Evolutionary conservation across 129 eudicot genomes (phyloP), one percentile per base, ranked within the genome.

Genomic region (Lactuca saligna): DNA sequence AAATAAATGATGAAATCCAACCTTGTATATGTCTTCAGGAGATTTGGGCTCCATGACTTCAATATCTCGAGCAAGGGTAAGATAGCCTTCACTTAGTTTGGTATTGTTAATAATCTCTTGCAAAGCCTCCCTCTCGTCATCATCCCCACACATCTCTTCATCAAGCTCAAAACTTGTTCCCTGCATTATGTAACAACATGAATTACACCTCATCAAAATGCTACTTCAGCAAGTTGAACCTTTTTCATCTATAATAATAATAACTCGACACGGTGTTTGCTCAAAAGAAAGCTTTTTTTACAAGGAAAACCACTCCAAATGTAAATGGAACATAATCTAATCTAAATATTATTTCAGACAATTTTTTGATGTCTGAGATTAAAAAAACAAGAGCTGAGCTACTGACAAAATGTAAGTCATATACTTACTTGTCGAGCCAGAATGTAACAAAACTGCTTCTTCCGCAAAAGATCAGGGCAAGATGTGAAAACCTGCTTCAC

Each of bases 31-130:
- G 78, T 94, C 99, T 71, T 94, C 99, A 6, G 99, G 99, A 68
- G 97, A 87, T 62, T 94, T 94, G 70, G 99, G 89, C 78, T 90
- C 99, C 99, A 90, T 94, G 66, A 94, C 99, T 82, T 94, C 99
- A 51, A 94, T 90, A 82, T 94, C 99, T 63, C 97, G 93, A 62
- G 99, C 99, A 85, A 94, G 99, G 29, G 96, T 85, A 61, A 94
- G 92, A 82, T 77, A 94, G 60, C 99, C 99, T 83, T 90, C 99
- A 79, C 88, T 89, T 60, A 94, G 61, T 72, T 87, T 90, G 29
- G 88, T 73, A 78, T 90, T 94, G 54, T 85, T 87, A 68, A 90
- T 78, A n/a, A 94, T 83, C 15, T 89, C 97, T 74, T 94, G 97
- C 83, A 89, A 69, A 44, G 81, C 79, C 64, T 90, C 96, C 72